Evolutionary conservation across 371 early-diverging fungal species (phyloP).

Genomic region (Chytridium lagenaria): DNA sequence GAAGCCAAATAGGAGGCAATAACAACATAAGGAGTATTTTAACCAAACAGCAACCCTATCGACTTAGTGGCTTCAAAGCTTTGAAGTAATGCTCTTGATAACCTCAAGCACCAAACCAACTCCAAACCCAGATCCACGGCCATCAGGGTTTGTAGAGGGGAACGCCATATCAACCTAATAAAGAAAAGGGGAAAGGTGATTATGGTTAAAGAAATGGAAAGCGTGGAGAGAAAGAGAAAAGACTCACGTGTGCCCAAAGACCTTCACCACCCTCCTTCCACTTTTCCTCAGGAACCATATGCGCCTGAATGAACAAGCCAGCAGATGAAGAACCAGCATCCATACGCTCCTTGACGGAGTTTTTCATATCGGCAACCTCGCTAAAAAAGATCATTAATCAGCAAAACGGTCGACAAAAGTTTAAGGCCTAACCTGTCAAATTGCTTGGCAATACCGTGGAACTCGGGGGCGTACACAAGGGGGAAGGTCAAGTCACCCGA

Average conservation of each 20-base stretch:
- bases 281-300: conserved; percentile 45
- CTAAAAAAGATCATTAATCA: conserved; percentile 11
- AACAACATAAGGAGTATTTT: too few species aligned
- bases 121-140: conserved; percentile 30
- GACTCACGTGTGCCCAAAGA: conserved; percentile 45
- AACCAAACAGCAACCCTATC: too few species aligned
- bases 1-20: too few species aligned
- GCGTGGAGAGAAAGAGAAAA: conserved; percentile 6
- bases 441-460: conserved; percentile 35
- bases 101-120: conserved; percentile 25
- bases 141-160: conserved; percentile 22
- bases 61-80: conserved; percentile 9
- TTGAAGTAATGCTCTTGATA: neutral
- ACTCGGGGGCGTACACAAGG: conserved; percentile 42
- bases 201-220: too few species aligned
- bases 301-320: conserved; percentile 56
- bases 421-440: conserved; percentile 25
- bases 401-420: neutral
- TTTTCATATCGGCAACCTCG: conserved; percentile 55
- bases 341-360: conserved; percentile 52
- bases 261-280: conserved; percentile 39
- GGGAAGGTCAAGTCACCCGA: conserved; percentile 53
- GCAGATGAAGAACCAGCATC: conserved; percentile 54
- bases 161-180: conserved; percentile 30
- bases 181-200: neutral